These are phyloP conservation scores for Monosporascus sp. DNA, from an alignment of 2,329 filamentous ascomycete species.

Conservation along the genomic window DNA sequence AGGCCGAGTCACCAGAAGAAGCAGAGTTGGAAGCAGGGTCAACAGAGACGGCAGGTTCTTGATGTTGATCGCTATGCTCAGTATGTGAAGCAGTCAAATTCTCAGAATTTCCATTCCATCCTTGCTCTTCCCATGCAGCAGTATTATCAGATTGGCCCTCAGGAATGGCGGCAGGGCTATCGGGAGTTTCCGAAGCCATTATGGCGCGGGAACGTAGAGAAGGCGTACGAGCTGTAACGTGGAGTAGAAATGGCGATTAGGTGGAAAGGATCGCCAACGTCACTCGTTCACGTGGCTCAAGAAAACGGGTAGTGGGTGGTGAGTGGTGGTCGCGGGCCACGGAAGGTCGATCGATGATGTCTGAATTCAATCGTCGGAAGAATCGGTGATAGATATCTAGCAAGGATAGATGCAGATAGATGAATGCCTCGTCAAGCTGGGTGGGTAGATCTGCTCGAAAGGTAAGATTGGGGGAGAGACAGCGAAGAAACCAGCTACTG, in stretches of 20 bases:
- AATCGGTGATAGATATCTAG: too few species aligned
- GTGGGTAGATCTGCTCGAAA: too few species aligned
- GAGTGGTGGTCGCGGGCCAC: too few species aligned
- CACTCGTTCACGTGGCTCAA: not conserved
- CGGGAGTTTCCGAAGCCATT: slow-evolving; percentile 23
- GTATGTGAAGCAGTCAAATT: slow-evolving; percentile 44
- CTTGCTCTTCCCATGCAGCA: slow-evolving; percentile 40
- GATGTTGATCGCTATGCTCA: slow-evolving; percentile 51
- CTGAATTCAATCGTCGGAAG: too few species aligned
- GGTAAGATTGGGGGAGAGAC: too few species aligned
- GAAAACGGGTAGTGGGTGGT: too few species aligned
- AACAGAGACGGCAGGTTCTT: slow-evolving; percentile 39
- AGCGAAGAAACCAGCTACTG: too few species aligned
- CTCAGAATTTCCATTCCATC: slow-evolving; percentile 50
- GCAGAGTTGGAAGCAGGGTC: slow-evolving; percentile 40
- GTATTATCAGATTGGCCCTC: slow-evolving; percentile 13
- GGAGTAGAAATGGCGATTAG: not conserved
- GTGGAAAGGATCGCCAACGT: not conserved
- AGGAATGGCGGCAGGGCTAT: slow-evolving; percentile 8
- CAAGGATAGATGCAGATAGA: too few species aligned
- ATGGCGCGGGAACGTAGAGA: not conserved
- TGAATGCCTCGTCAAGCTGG: too few species aligned
- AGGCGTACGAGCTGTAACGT: slow-evolving; percentile 2
- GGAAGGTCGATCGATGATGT: too few species aligned
- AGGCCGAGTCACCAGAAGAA: slow-evolving; percentile 44